A percentile compares a stretch with the other conserved stretches of the same genome.
phyloP scores from a whole-genome alignment of 306 rosid species.

The Vigna mungo region DNA sequence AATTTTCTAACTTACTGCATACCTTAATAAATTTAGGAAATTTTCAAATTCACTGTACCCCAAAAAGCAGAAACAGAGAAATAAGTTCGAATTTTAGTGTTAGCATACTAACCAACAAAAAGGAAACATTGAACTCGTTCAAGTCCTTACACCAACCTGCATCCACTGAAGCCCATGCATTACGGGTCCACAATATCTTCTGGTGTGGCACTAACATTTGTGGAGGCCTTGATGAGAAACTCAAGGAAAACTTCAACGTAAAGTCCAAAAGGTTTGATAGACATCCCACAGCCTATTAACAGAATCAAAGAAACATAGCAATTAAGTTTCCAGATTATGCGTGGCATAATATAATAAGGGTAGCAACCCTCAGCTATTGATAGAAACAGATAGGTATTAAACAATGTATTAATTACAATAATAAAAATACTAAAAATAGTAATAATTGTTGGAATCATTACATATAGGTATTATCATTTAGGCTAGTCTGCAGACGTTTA shows the following conservation, averaged over 20 bases:
- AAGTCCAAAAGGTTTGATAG: slow-evolving; percentile 55
- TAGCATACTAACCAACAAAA: slow-evolving; percentile 14
- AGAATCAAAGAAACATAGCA: slow-evolving; percentile 39
- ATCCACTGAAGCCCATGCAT: slow-evolving; percentile 63
- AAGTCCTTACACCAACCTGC: slow-evolving; percentile 60
- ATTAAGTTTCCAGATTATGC: slow-evolving; percentile 12
- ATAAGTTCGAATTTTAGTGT: slow-evolving; percentile 9
- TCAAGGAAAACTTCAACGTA: slow-evolving; percentile 69
- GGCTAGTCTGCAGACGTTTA: too few species aligned
- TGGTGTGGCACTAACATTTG: slow-evolving; percentile 89
- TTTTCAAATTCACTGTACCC: slow-evolving; percentile 60
- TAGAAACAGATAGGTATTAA: too few species aligned
- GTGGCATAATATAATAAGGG: background rate
- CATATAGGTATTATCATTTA: too few species aligned
- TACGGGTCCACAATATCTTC: slow-evolving; percentile 69
- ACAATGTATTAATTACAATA: too few species aligned
- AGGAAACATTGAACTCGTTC: background rate
- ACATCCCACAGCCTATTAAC: slow-evolving; percentile 46
- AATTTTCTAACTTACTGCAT: background rate
- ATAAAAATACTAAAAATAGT: too few species aligned
- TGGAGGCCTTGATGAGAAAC: slow-evolving; percentile 86
- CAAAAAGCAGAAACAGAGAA: background rate
- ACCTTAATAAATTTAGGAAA: slow-evolving; percentile 67
- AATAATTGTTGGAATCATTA: too few species aligned
- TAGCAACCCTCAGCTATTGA: background rate